Evolutionary conservation across 2,329 filamentous ascomycete genomes (phyloP).

Genomic region (Fusarium sp.): DNA sequence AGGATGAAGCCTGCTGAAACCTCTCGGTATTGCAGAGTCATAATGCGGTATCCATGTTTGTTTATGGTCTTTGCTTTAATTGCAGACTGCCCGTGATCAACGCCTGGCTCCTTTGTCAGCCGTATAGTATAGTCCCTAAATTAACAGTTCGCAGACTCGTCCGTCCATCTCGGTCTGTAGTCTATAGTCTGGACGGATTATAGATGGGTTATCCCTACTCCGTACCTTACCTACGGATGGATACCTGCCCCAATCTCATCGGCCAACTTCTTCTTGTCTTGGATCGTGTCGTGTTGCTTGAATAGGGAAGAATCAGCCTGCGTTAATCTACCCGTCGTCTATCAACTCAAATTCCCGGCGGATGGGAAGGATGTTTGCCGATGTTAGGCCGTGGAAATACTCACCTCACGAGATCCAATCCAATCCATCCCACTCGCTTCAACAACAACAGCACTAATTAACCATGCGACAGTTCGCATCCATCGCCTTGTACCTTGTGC

Average conservation of each 20-base stretch:
- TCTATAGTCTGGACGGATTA: slow-evolving; percentile 31
- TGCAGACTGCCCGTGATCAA: slow-evolving; percentile 7
- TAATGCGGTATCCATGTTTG: slow-evolving; percentile 18
- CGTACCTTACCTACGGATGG: no score
- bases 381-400: slow-evolving; percentile 17
- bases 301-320: no score
- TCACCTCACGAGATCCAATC: slow-evolving; percentile 3
- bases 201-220: slow-evolving; percentile 31
- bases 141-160: not conserved
- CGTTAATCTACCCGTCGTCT: no score
- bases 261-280: slow-evolving; percentile 19
- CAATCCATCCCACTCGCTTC: slow-evolving; percentile 14
- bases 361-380: slow-evolving; percentile 11
- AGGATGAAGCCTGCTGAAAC: slow-evolving; percentile 36
- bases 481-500: not conserved
- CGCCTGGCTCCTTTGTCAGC: not conserved
- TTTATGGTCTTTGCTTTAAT: slow-evolving; percentile 29
- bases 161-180: slow-evolving; percentile 1
- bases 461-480: slow-evolving; percentile 12
- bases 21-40: not conserved
- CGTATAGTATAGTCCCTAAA: not conserved
- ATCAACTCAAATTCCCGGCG: not conserved
- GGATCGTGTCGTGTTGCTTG: not conserved
- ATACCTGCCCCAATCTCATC: slow-evolving; percentile 12
- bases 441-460: slow-evolving; percentile 5